Conservation (phyloP, 192 early-diverging fungal species). For the Gonapodya sp. region DNA sequence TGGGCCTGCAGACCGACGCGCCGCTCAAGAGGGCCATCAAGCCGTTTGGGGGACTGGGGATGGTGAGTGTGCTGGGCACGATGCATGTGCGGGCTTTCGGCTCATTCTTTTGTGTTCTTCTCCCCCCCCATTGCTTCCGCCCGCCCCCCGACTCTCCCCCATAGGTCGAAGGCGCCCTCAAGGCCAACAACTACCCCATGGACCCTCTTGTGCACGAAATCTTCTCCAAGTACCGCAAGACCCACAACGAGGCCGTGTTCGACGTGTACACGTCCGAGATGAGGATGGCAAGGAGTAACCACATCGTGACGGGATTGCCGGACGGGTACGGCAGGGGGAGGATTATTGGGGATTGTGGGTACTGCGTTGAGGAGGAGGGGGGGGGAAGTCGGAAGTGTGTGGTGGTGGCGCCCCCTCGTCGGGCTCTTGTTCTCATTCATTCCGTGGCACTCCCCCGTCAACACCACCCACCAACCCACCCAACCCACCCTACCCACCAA, state of each 20-base stretch:
- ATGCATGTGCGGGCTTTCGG: not conserved
- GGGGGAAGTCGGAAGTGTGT: too few species aligned
- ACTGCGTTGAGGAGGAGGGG: not conserved
- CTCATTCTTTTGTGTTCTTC: not conserved
- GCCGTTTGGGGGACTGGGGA: constrained; percentile 17
- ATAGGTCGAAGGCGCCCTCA: constrained; percentile 9
- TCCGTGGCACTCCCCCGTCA: too few species aligned
- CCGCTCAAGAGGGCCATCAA: constrained; percentile 20
- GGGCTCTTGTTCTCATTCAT: too few species aligned
- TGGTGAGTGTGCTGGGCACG: constrained; percentile 18
- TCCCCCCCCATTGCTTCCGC: not conserved
- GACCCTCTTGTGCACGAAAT: constrained; percentile 15
- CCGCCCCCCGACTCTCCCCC: not conserved
- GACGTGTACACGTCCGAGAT: constrained; percentile 20
- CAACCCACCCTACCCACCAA: too few species aligned
- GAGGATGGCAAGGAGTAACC: constrained; percentile 19
- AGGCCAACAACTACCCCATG: constrained; percentile 11
- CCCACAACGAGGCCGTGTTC: constrained; percentile 19
- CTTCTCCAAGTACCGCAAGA: constrained; percentile 19
- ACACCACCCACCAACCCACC: too few species aligned
- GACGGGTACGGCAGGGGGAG: constrained; percentile 21
- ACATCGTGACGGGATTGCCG: constrained; percentile 20
- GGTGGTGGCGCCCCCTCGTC: too few species aligned
- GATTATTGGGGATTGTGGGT: constrained; percentile 17
- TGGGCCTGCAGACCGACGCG: constrained; percentile 20